phyloP scores from a whole-genome alignment of 352 stramenopile genomes.

The Pythium rhizo-oryzae region DNA sequence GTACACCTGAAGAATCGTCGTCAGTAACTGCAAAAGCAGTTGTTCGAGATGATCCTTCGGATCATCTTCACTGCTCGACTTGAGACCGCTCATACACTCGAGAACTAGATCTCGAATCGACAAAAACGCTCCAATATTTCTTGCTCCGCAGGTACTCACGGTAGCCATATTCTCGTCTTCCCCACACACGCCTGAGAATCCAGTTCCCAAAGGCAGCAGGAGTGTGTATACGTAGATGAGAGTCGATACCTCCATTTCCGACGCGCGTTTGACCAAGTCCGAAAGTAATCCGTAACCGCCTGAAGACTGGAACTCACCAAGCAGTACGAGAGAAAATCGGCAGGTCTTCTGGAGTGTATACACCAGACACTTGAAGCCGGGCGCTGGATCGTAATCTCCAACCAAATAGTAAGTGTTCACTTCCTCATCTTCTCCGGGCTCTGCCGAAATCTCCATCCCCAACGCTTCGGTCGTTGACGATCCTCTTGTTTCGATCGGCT shows the following conservation, averaged over 20 bases:
- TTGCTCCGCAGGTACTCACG: constrained; percentile 47
- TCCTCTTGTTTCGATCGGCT: constrained; percentile 11
- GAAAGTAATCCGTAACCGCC: constrained; percentile 66
- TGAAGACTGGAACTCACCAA: constrained; percentile 67
- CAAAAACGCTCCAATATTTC: constrained; percentile 68
- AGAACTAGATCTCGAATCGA: constrained; percentile 70
- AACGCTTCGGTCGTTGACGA: not conserved
- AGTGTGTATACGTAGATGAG: constrained; percentile 58
- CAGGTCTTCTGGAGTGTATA: constrained; percentile 69
- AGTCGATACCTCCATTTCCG: constrained; percentile 42
- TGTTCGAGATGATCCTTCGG: constrained; percentile 39
- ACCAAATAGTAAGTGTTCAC: constrained; percentile 35
- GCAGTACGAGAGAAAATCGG: constrained; percentile 57
- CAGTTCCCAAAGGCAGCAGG: constrained; percentile 60
- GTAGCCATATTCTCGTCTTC: constrained; percentile 43
- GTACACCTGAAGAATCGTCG: constrained; percentile 70
- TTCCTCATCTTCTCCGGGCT: constrained; percentile 7
- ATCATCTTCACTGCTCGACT: not conserved
- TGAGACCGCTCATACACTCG: constrained; percentile 44
- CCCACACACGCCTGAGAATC: constrained; percentile 41
- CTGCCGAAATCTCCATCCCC: not conserved
- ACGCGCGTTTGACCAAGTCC: constrained; percentile 40
- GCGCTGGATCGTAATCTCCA: constrained; percentile 47
- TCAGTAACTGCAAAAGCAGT: constrained; percentile 62
- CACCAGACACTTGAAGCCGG: constrained; percentile 55